These are phyloP conservation scores for Vitis vinifera DNA, from an alignment of 164 flowering plant species.

Conservation along the genomic window ASM3070453v1 NC_081807.1:8364001-8364500, in stretches of 20 bases:
- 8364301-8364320: slow-evolving; percentile 86
- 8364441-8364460: slow-evolving; percentile 87
- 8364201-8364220: neutral
- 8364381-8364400: slow-evolving; percentile 88
- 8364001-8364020: too few species aligned
- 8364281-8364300: slow-evolving; percentile 87
- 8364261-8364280: slow-evolving; percentile 92
- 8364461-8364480: slow-evolving; percentile 91
- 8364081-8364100: neutral
- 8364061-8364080: too few species aligned
- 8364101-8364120: too few species aligned
- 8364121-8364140: too few species aligned
- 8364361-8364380: slow-evolving; percentile 85
- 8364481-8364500: neutral
- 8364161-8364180: neutral
- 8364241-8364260: slow-evolving; percentile 77
- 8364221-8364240: neutral
- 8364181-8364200: neutral
- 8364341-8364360: slow-evolving; percentile 85
- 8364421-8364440: slow-evolving; percentile 83
- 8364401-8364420: slow-evolving; percentile 89
- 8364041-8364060: too few species aligned
- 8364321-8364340: slow-evolving; percentile 75
- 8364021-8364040: too few species aligned
- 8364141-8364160: neutral